phyloP scores from a whole-genome alignment of 257 asterid genomes.

The Cynanchum wilfordii region DNA sequence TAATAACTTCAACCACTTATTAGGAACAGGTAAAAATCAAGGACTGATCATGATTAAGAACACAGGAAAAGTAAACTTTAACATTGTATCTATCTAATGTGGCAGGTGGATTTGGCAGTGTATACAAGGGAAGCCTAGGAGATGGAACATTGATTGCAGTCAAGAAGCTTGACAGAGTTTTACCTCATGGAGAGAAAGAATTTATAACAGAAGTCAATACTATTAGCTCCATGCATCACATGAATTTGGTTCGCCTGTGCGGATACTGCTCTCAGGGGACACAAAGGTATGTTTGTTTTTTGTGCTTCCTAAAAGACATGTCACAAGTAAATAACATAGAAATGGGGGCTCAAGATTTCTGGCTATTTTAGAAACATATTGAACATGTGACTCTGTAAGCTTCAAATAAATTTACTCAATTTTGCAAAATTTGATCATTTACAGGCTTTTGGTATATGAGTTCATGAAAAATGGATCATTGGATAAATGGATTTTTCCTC shows the following conservation, averaged over 20 bases:
- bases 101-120: conserved; percentile 91
- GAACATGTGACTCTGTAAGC: background rate
- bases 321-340: background rate
- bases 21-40: conserved; percentile 65
- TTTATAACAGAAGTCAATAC: conserved; percentile 84
- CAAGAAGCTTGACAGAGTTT: conserved; percentile 72
- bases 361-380: background rate
- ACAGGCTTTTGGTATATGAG: conserved; percentile 90
- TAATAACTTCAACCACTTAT: conserved; percentile 50
- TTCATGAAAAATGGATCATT: conserved; percentile 87
- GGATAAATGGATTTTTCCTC: conserved; percentile 83
- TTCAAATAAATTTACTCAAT: background rate
- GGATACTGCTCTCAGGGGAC: conserved; percentile 83
- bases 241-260: conserved; percentile 76
- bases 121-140: conserved; percentile 66
- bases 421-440: conserved; percentile 2
- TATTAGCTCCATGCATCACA: conserved; percentile 89
- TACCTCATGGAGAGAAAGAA: conserved; percentile 86
- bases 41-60: background rate
- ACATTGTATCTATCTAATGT: conserved; percentile 13
- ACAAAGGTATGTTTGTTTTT: conserved; percentile 37
- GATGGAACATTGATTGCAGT: conserved; percentile 79
- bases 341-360: background rate
- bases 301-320: background rate
- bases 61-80: background rate